Base-by-base conservation (phyloP, 2,329 filamentous ascomycete species). In the Dendrostoma leiphaemia region DNA sequence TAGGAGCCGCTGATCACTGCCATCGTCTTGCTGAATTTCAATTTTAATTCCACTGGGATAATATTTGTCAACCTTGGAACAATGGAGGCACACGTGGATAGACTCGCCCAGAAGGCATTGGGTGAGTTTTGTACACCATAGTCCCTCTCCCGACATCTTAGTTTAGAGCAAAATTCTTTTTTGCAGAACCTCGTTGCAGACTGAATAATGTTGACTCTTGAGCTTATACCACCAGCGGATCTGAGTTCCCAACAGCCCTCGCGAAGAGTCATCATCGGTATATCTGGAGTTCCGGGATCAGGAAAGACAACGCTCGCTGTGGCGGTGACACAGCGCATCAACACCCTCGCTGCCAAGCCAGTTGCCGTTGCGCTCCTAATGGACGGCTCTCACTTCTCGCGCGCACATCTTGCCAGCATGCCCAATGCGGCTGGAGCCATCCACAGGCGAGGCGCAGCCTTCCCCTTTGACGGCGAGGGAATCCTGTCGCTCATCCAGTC, bases 361-460 rank as follows among this genome's bases (percentile, higher is more conserved):
- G 19, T 26, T 26, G 19, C 26, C 10, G 61, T 66, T 0, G 56
- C 61, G 57, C 6, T 71, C 7, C 65, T 69, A 7, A 69, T 72
- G 68, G 70, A 72, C 46, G 71, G 70, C 13, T 73, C 71, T 49
- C 70, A 72, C 55, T 59, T 66, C 10, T 59, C 68, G 2, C 62
- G 66, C 10, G 56, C 60, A 17, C 56, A 56, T 15, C 59, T 72
- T 7, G 65, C 70, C 43, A 49, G 51, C 3, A 60, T 72, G 9
- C 66, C 67, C 4, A 65, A 72, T 35, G 55, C 63, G 3, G 60
- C 60, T 34, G 65, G 70, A 48, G 68, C 71, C 13, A 63, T 70
- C 44, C 53, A 62, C 4, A 65, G 69, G 10, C 67, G 71, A 28
- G 70, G 70, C 2, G 68, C 68, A 9, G 68, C 66, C 1, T 73